These are phyloP conservation scores for Gynochthodes officinalis DNA, from an alignment of 257 asterid genomes.

Conservation along the genomic window DNA sequence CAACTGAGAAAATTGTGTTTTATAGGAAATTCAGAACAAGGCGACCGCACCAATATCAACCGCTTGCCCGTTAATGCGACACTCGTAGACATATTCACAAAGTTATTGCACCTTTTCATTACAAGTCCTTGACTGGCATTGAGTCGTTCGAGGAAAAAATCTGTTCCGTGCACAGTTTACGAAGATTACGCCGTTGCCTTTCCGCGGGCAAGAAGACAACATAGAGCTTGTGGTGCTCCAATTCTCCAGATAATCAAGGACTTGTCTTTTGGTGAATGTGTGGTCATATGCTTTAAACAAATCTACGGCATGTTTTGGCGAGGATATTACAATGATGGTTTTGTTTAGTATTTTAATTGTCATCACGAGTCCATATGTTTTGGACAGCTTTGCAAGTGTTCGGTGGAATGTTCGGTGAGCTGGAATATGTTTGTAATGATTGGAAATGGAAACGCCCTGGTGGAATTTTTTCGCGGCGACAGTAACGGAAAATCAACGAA, in stretches of 20 bases:
- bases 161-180: constrained; percentile 23
- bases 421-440: constrained; percentile 29
- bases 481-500: neutral
- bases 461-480: neutral
- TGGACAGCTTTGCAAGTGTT: constrained; percentile 28
- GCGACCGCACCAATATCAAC: neutral
- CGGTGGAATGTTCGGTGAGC: constrained; percentile 21
- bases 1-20: neutral
- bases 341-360: constrained; percentile 20
- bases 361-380: constrained; percentile 33
- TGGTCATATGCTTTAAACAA: constrained; percentile 25
- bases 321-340: constrained; percentile 19
- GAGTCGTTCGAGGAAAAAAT: constrained; percentile 3
- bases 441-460: constrained; percentile 25
- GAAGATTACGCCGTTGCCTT: constrained; percentile 22
- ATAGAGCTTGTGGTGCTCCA: constrained; percentile 12
- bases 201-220: neutral
- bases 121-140: constrained; percentile 2
- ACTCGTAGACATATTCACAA: neutral
- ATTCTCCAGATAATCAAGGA: neutral
- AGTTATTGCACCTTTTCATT: neutral
- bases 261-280: neutral
- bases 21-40: neutral
- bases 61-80: neutral
- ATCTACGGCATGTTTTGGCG: constrained; percentile 20